Conservation (phyloP, 768 basidiomycete species). For the Mycena chlorophos region DNA sequence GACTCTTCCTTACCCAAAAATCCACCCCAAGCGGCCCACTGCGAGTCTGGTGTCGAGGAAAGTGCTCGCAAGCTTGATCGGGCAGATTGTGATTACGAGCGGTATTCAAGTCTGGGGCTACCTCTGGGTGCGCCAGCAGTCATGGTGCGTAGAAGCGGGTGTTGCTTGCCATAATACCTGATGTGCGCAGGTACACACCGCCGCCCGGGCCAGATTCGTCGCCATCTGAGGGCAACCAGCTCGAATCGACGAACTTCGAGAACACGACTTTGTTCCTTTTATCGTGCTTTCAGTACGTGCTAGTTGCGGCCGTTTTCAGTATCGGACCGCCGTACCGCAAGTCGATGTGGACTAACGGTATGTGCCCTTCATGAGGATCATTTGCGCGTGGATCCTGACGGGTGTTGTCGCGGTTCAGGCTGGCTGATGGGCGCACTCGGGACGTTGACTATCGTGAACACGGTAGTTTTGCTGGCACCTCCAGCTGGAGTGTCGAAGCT, state of each 20-base stretch:
- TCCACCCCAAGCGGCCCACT: conserved; percentile 89
- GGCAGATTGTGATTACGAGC: conserved; percentile 87
- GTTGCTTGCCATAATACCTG: neutral
- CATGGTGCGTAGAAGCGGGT: conserved; percentile 59
- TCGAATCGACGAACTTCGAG: conserved; percentile 86
- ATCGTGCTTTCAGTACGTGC: conserved; percentile 98
- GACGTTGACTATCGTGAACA: conserved; percentile 68
- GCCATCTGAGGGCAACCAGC: conserved; percentile 59
- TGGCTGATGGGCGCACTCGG: conserved; percentile 81
- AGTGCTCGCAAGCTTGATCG: conserved; percentile 89
- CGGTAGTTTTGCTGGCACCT: conserved; percentile 75
- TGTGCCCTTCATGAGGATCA: conserved; percentile 24
- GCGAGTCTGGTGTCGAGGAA: conserved; percentile 95
- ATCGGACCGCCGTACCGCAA: conserved; percentile 97
- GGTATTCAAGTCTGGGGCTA: conserved; percentile 84
- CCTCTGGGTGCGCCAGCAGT: conserved; percentile 81
- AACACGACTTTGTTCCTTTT: conserved; percentile 90
- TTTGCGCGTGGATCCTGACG: neutral
- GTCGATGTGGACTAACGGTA: conserved; percentile 94
- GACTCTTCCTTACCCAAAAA: conserved; percentile 83
- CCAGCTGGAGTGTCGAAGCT: conserved; percentile 56
- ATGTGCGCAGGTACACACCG: conserved; percentile 65
- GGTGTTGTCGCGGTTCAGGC: conserved; percentile 47
- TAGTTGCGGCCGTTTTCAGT: conserved; percentile 95
- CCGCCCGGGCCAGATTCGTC: conserved; percentile 51